Evolutionary conservation across 2,329 filamentous ascomycete genomes (phyloP).

Genomic region (Ilyonectria sp.): DNA sequence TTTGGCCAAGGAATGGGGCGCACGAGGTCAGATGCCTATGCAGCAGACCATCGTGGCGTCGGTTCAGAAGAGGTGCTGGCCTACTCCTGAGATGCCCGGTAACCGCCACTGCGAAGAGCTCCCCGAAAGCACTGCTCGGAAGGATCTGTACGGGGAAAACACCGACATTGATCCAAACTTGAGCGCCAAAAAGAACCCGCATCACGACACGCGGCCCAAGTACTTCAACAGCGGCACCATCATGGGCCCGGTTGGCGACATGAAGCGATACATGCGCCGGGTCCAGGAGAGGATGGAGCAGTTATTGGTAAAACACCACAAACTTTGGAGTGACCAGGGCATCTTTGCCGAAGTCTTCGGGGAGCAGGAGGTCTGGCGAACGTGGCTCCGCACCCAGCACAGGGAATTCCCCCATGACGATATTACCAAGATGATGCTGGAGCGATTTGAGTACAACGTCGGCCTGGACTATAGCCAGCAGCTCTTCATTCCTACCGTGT

Average conservation of each 20-base stretch:
- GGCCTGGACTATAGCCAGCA: constrained; percentile 40
- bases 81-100: constrained; percentile 1
- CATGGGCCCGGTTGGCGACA: constrained; percentile 45
- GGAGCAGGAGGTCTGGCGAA: constrained; percentile 44
- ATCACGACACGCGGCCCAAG: constrained; percentile 38
- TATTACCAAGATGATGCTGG: constrained; percentile 5
- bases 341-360: constrained; percentile 48
- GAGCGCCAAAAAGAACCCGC: neutral
- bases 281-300: constrained; percentile 41
- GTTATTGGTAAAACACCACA: neutral
- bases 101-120: constrained; percentile 39
- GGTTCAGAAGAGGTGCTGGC: constrained; percentile 44
- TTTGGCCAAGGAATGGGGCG: constrained; percentile 25
- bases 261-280: constrained; percentile 42
- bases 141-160: constrained; percentile 38
- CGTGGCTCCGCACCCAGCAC: neutral
- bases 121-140: constrained; percentile 32
- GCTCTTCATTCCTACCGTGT: constrained; percentile 39
- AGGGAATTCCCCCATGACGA: neutral
- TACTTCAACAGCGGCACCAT: constrained; percentile 49
- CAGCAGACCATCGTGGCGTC: constrained; percentile 41
- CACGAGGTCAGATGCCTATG: constrained; percentile 9
- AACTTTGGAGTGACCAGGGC: constrained; percentile 48
- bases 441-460: constrained; percentile 40
- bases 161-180: constrained; percentile 30